Conservation (phyloP, 2,329 filamentous ascomycete species). For the Cladosporium sp. region DNA sequence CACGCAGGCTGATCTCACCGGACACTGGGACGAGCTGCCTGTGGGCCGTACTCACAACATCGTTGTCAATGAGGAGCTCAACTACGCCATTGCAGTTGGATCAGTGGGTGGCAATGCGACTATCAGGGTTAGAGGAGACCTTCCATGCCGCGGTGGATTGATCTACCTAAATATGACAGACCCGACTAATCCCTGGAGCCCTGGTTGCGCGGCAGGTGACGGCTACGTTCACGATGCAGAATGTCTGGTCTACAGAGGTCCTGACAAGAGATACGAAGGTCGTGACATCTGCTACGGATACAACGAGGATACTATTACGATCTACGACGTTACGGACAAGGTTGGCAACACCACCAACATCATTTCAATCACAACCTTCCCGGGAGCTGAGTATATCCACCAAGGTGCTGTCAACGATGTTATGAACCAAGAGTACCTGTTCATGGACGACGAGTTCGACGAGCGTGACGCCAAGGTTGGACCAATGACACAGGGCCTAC, state of each 20-base stretch:
- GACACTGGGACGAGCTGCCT: slow-evolving; percentile 44
- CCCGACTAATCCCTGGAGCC: slow-evolving; percentile 49
- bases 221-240: slow-evolving; percentile 61
- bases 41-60: slow-evolving; percentile 55
- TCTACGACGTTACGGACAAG: slow-evolving; percentile 51
- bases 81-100: slow-evolving; percentile 47
- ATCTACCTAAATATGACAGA: slow-evolving; percentile 57
- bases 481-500: slow-evolving; percentile 42
- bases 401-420: slow-evolving; percentile 39
- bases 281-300: slow-evolving; percentile 55
- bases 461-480: slow-evolving; percentile 42
- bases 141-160: slow-evolving; percentile 47
- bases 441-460: slow-evolving; percentile 57
- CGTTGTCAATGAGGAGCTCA: slow-evolving; percentile 50
- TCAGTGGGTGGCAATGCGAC: slow-evolving; percentile 43
- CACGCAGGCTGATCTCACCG: slow-evolving; percentile 42
- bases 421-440: slow-evolving; percentile 49
- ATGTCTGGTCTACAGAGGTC: slow-evolving; percentile 55
- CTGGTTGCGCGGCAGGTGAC: slow-evolving; percentile 53
- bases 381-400: slow-evolving; percentile 53
- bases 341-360: slow-evolving; percentile 35
- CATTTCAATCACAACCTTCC: slow-evolving; percentile 52
- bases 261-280: slow-evolving; percentile 47
- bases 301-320: slow-evolving; percentile 51
- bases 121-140: slow-evolving; percentile 15